Evolutionary conservation across 2,329 filamentous ascomycete species (phyloP).

Genomic region (Didymella lethalis): DNA sequence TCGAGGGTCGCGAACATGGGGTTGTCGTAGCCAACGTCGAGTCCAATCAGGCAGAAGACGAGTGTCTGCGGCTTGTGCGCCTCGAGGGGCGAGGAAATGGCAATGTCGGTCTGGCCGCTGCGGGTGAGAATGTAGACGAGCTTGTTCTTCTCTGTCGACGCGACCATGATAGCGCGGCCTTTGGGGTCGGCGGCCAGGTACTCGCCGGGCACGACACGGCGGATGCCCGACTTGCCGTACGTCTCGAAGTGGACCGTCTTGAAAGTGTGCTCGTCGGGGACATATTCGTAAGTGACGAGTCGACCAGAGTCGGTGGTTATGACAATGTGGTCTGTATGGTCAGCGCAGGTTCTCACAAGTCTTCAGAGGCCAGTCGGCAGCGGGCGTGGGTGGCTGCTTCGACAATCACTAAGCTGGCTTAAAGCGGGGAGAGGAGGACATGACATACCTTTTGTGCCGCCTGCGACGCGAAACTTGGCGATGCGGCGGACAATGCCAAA

Average conservation of each 20-base stretch:
- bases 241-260: conserved; percentile 93
- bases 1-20: conserved; percentile 95
- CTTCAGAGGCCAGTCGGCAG: conserved; percentile 39
- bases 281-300: conserved; percentile 92
- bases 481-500: conserved; percentile 95
- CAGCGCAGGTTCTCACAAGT: conserved; percentile 43
- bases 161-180: conserved; percentile 91
- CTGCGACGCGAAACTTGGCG: conserved; percentile 88
- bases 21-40: conserved; percentile 97
- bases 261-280: conserved; percentile 85
- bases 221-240: conserved; percentile 94
- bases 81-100: conserved; percentile 95
- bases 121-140: conserved; percentile 98
- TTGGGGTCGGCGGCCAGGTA: conserved; percentile 96
- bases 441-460: conserved; percentile 90
- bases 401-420: conserved; percentile 59
- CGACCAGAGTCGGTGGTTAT: conserved; percentile 94
- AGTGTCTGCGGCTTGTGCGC: conserved; percentile 92
- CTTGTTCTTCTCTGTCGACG: conserved; percentile 98
- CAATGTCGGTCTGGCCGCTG: conserved; percentile 91
- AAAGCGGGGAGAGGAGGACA: conserved; percentile 36
- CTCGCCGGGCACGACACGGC: conserved; percentile 92
- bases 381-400: conserved; percentile 43
- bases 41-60: conserved; percentile 83
- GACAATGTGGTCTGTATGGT: conserved; percentile 84